These are phyloP conservation scores for Cerrena zonata DNA, from an alignment of 1,284 basidiomycete genomes.

Conservation along the genomic window DNA sequence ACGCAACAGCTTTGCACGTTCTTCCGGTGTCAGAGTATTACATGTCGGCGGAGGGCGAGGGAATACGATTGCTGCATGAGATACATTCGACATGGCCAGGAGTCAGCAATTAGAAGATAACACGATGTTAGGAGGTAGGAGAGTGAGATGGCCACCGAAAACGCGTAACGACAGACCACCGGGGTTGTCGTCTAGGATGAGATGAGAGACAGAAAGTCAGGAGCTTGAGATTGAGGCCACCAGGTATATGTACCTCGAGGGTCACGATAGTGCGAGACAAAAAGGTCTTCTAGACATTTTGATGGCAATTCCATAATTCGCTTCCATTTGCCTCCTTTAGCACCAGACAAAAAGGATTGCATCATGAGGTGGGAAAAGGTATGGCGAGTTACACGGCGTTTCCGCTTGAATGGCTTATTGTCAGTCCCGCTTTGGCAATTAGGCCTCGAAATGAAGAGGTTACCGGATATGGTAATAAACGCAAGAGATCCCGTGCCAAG, in stretches of 20 bases:
- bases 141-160: neutral
- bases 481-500: too few species aligned
- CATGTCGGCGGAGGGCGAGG: constrained; percentile 56
- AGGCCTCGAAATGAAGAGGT: too few species aligned
- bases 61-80: constrained; percentile 31
- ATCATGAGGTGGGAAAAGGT: neutral
- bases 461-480: too few species aligned
- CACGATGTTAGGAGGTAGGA: neutral
- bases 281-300: neutral
- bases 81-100: neutral
- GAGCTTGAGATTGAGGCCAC: neutral
- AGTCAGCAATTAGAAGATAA: neutral
- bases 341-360: neutral
- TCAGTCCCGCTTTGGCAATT: neutral
- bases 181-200: neutral
- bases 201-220: neutral
- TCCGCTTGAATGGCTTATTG: neutral
- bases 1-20: constrained; percentile 52
- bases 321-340: neutral
- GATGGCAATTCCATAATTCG: neutral
- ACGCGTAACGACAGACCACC: neutral
- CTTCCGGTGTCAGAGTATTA: constrained; percentile 47
- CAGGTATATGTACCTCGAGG: neutral
- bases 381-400: too few species aligned
- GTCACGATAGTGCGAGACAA: too few species aligned